Evolutionary conservation across 768 basidiomycete species (phyloP).

Genomic region (Calocera viscosa): DNA sequence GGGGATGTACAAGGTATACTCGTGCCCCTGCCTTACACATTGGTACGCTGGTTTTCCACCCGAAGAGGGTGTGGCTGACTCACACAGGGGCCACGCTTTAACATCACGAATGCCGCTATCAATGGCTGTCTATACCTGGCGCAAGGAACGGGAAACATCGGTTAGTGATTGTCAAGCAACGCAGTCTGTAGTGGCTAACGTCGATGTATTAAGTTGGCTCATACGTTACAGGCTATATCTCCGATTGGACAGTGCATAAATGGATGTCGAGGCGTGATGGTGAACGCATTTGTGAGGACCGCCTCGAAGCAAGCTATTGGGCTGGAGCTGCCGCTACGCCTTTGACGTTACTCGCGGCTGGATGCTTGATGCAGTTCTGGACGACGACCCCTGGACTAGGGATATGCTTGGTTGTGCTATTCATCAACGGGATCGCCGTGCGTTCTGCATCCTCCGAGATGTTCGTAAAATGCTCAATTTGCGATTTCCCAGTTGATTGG

Average conservation of each 20-base stretch:
- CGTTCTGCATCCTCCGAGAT: not conserved
- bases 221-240: not conserved
- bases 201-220: not conserved
- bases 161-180: not conserved
- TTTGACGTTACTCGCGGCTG: not conserved
- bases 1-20: not conserved
- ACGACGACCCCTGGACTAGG: not conserved
- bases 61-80: not conserved
- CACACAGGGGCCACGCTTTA: not conserved
- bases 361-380: not conserved
- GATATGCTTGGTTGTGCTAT: not conserved
- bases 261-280: not conserved
- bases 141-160: not conserved
- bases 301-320: not conserved
- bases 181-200: not conserved
- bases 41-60: not conserved
- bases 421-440: not conserved
- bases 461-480: not conserved
- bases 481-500: not conserved
- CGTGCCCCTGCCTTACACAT: not conserved
- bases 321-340: not conserved
- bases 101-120: not conserved
- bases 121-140: not conserved
- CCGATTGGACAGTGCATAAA: not conserved
- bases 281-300: not conserved